Evolutionary conservation across 2,329 filamentous ascomycete species (phyloP), one percentile per base, ranked within the genome.

Genomic region (Sarocladiaceae sp.): DNA sequence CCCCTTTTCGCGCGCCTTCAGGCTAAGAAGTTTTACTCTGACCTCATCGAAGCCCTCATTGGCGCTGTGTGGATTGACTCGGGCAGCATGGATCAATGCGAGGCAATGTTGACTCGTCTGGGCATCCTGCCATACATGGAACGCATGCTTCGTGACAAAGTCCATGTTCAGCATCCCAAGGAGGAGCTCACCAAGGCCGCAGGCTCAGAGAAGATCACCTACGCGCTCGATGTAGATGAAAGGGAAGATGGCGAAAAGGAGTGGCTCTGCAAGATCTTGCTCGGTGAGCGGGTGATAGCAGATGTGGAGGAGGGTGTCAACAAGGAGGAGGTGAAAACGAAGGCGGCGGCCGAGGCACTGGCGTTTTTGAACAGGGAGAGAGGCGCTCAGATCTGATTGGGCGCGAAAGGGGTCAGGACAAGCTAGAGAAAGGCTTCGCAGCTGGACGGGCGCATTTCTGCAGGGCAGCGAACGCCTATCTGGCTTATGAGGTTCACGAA

Each of bases 41-140:
- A 96, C 59, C 65, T 96, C 6, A 70, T 96, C 9, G 91, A 97
- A 65, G 78, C 79, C 24, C 59, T 94, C 0, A 62, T 97, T 0
- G 91, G 87, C 0, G 90, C 89, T 0, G 73, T 96, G 0, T 96
- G 85, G 70, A 69, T 95, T 16, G 93, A 97, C 59, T 85, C 73
- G 0, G 85, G 84, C 0, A 72, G 75, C 1, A 57, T 88, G 12
- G 66, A 66, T 0, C 60, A 58, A 0, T 94, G 88, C 54, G 67
- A 73, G 41, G 55, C 44, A 0, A 71, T 96, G 29, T 59, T 88
- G 0, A 70, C 76, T 34, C 65, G 68, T 1, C 65, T 88, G 3
- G 88, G 88, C 0, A 68, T 96, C 4, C 51, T 89, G 31, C 58
- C 64, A 0, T 78, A 79, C 50, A 61, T 95, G 47, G 65, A 75